Conservation (phyloP, 805 yeast species). For the Yueomyces sinensis region DNA sequence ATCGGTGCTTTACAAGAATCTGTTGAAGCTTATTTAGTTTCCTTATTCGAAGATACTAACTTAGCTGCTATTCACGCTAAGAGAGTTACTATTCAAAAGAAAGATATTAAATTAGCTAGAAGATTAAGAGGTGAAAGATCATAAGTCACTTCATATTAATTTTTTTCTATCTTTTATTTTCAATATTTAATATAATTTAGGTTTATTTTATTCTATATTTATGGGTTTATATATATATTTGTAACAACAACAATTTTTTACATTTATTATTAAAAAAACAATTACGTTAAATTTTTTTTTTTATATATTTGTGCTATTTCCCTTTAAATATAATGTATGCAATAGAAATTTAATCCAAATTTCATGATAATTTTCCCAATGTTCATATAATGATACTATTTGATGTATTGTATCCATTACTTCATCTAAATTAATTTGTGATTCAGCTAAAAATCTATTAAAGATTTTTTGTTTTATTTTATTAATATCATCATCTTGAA, state of each 20-base stretch:
- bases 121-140: constrained; percentile 96
- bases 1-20: constrained; percentile 97
- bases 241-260: not conserved
- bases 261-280: no score
- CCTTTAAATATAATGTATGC: constrained; percentile 20
- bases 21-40: constrained; percentile 94
- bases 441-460: constrained; percentile 47
- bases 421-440: constrained; percentile 65
- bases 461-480: constrained; percentile 10
- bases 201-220: not conserved
- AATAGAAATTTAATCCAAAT: constrained; percentile 30
- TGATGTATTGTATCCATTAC: constrained; percentile 79
- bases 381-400: constrained; percentile 63
- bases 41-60: constrained; percentile 93
- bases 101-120: constrained; percentile 95
- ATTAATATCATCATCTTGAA: not conserved
- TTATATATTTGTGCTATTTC: no score
- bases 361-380: constrained; percentile 82
- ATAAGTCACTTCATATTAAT: constrained; percentile 23
- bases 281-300: no score
- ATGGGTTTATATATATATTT: no score
- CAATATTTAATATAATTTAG: not conserved
- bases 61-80: constrained; percentile 98
- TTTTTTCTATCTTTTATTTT: not conserved
- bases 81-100: constrained; percentile 97